phyloP scores from a whole-genome alignment of 2,329 filamentous ascomycete species.

The Colletotrichum sojae region DNA sequence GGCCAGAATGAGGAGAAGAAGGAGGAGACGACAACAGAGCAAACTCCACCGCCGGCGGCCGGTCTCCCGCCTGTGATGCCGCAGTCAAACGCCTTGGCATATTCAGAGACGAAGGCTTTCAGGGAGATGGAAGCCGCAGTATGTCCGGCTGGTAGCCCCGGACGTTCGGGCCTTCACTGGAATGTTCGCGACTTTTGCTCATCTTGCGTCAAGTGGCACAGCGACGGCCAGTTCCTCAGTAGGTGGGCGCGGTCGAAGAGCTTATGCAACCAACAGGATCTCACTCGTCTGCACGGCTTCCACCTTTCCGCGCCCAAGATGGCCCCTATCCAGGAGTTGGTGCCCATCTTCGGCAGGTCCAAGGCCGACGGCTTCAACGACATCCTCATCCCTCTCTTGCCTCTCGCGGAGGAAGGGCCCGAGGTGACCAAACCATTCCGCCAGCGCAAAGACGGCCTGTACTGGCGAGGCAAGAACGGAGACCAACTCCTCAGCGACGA shows the following conservation, averaged over 20 bases:
- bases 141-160: constrained; percentile 74
- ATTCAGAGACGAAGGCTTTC: constrained; percentile 48
- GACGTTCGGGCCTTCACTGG: constrained; percentile 72
- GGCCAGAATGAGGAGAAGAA: constrained; percentile 16
- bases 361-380: constrained; percentile 82
- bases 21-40: constrained; percentile 5
- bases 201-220: constrained; percentile 74
- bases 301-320: constrained; percentile 75
- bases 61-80: constrained; percentile 1
- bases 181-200: constrained; percentile 75
- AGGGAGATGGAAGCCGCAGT: constrained; percentile 62
- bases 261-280: constrained; percentile 83
- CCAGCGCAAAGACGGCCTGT: constrained; percentile 75
- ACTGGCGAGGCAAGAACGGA: constrained; percentile 81
- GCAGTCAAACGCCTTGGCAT: neutral
- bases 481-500: constrained; percentile 66
- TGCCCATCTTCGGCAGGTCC: constrained; percentile 83
- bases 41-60: neutral
- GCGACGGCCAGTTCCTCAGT: constrained; percentile 75
- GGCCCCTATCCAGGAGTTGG: constrained; percentile 73
- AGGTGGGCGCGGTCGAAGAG: constrained; percentile 77
- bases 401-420: constrained; percentile 59
- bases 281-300: constrained; percentile 81
- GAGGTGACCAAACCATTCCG: constrained; percentile 64
- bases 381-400: constrained; percentile 78